Conservation (phyloP, 2,329 filamentous ascomycete genomes). For the Immersiporthe knoxdaviesiana region DNA sequence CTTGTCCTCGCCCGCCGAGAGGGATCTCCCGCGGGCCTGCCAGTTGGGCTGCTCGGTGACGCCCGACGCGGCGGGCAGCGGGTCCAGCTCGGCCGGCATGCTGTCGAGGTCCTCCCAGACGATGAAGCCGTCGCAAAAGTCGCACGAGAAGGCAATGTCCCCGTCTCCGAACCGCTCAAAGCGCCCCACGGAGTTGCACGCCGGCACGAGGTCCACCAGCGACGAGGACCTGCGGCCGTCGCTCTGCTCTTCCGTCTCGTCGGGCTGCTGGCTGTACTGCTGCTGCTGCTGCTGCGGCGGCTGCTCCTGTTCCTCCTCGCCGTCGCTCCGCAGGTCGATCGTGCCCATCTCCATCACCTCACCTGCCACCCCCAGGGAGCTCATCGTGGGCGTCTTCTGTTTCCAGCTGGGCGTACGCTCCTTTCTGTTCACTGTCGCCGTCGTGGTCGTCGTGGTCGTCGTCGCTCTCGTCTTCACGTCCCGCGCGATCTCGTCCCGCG, state of each 20-base stretch:
- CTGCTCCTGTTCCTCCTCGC: slow-evolving; percentile 18
- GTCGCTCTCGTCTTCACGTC: slow-evolving; percentile 21
- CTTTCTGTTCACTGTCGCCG: not conserved
- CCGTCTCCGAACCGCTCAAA: slow-evolving; percentile 59
- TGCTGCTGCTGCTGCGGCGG: slow-evolving; percentile 21
- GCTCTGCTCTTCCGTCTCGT: slow-evolving; percentile 17
- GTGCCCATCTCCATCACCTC: slow-evolving; percentile 29
- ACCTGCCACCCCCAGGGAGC: slow-evolving; percentile 8
- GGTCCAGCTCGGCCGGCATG: slow-evolving; percentile 52
- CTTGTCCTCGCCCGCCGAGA: slow-evolving; percentile 50
- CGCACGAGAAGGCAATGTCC: slow-evolving; percentile 62
- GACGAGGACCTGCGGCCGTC: slow-evolving; percentile 29
- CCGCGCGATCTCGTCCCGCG: slow-evolving; percentile 29
- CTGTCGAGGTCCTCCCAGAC: slow-evolving; percentile 60
- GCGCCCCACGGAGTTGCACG: slow-evolving; percentile 56
- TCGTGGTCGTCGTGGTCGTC: not conserved
- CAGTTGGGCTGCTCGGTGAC: slow-evolving; percentile 46
- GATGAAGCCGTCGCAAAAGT: slow-evolving; percentile 64
- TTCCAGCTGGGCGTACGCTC: slow-evolving; percentile 27
- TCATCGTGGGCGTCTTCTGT: slow-evolving; percentile 27
- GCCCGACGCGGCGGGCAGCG: slow-evolving; percentile 33
- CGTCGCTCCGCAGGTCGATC: slow-evolving; percentile 21
- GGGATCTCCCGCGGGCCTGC: slow-evolving; percentile 53
- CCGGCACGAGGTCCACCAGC: slow-evolving; percentile 52
- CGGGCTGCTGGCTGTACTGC: slow-evolving; percentile 24